Evolutionary conservation across 2,329 filamentous ascomycete species (phyloP).

Genomic region (Annulohypoxylon truncatum): DNA sequence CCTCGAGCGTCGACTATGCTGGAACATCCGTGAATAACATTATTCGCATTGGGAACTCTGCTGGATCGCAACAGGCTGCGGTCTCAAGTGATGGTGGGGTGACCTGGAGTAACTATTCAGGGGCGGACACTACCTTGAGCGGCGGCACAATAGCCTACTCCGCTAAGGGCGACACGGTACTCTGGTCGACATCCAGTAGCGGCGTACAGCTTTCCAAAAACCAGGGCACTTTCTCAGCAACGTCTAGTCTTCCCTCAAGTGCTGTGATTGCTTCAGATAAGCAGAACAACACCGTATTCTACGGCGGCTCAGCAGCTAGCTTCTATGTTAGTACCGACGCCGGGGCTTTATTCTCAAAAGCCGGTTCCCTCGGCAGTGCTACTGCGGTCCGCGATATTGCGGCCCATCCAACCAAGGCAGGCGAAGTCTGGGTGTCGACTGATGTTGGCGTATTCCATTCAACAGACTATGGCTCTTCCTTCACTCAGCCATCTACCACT

Average conservation of each 20-base stretch:
- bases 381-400: constrained; percentile 66
- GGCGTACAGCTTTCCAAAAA: constrained; percentile 58
- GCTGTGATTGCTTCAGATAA: constrained; percentile 67
- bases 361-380: constrained; percentile 54
- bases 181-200: constrained; percentile 58
- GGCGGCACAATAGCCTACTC: constrained; percentile 63
- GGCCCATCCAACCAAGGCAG: constrained; percentile 66
- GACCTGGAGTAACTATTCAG: constrained; percentile 61
- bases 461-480: constrained; percentile 62
- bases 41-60: constrained; percentile 62
- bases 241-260: constrained; percentile 58
- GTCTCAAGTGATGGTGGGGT: constrained; percentile 62
- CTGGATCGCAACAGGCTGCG: constrained; percentile 59
- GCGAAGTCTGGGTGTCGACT: constrained; percentile 70
- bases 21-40: constrained; percentile 59
- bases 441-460: constrained; percentile 66
- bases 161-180: constrained; percentile 61
- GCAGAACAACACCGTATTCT: constrained; percentile 63
- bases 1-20: constrained; percentile 61
- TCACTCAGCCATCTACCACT: constrained; percentile 53
- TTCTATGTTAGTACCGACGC: constrained; percentile 66
- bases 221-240: constrained; percentile 57
- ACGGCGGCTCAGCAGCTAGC: constrained; percentile 58
- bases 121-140: constrained; percentile 56
- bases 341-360: constrained; percentile 58